Evolutionary conservation across 2,329 filamentous ascomycete species (phyloP), one percentile per base, ranked within the genome.

Genomic region (Clarireedia homoeocarpa): DNA sequence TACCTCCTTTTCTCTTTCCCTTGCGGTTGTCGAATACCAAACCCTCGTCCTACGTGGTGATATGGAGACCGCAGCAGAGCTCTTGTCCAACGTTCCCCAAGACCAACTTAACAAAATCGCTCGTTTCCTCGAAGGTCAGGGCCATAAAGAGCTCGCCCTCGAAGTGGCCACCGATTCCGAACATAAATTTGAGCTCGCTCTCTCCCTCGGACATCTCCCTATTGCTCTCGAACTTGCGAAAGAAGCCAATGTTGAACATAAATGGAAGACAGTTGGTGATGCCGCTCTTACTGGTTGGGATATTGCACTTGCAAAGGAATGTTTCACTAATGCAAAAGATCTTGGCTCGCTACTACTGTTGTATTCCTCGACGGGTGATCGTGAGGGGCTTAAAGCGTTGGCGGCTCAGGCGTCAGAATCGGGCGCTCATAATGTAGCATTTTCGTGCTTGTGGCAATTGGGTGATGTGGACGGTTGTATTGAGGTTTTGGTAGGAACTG

Each of bases 91-190:
- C 20, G 91, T 99, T 39, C 91, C 92, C 0, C 76, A 84, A n/a
- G 89, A 95, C 61, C 91, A 99, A 71, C 88, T 96, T 72, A 96
- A 96, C 79, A 97, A 97, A 77, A 95, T 99, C 65, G 94, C 94
- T 3, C 86, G 94, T 23, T 99, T 99, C 79, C 79, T 99, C 53
- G 94, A 97, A 72, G 94, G 94, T 2, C 94, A 99, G 73, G 92
- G 92, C 42, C 90, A 96, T 74, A 97, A 97, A 74, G 92, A 97
- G 66, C 81, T 96, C 62, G 94, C 94, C 0, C 80, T 99, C 15
- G 89, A 96, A 63, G 90, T 99, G 15, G 91, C 94, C 9, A 96
- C 92, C 0, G 94, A 99, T 66, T 80, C 88, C 0, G 94, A 99
- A 73, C 94, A 99, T 75, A 94, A 95, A 69, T 97, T 99, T 66